Percentiles rank a stretch among this genome's conserved stretches.
These are phyloP conservation scores for Neurospora cerealis DNA, from an alignment of 495 filamentous ascomycete genomes.

Conservation along the genomic window DNA sequence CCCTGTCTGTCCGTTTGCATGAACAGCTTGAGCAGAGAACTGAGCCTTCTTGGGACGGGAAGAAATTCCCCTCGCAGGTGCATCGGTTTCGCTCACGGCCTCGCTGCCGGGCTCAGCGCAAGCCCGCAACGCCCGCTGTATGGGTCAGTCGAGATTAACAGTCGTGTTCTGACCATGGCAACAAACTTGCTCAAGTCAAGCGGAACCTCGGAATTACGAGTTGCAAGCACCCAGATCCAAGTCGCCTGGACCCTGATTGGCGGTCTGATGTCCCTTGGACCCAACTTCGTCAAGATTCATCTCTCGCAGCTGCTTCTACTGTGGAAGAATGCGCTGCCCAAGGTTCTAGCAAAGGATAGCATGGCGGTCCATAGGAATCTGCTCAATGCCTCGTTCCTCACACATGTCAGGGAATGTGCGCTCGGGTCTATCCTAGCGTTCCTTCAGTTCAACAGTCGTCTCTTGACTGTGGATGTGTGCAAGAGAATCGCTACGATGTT, in stretches of 20 bases:
- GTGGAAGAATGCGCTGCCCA: constrained; percentile 96
- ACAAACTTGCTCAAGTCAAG: constrained; percentile 90
- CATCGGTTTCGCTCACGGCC: constrained; percentile 85
- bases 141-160: constrained; percentile 91
- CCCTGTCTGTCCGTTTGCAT: constrained; percentile 91
- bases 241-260: constrained; percentile 97
- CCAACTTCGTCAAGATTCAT: constrained; percentile 98
- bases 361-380: constrained; percentile 60
- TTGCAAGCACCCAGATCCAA: constrained; percentile 90
- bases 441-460: constrained; percentile 83
- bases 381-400: constrained; percentile 83
- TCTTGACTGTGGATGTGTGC: constrained; percentile 91
- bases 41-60: constrained; percentile 63
- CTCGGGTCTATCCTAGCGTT: constrained; percentile 86
- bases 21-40: constrained; percentile 86
- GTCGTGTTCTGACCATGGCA: constrained; percentile 79
- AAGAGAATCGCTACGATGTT: constrained; percentile 86
- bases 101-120: constrained; percentile 85
- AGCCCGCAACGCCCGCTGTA: constrained; percentile 82
- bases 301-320: constrained; percentile 89
- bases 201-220: constrained; percentile 79
- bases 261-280: constrained; percentile 89
- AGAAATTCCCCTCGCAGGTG: constrained; percentile 77
- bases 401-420: constrained; percentile 92
- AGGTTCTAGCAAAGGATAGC: constrained; percentile 85